These are phyloP conservation scores for Trypanosoma congolense DNA, from an alignment of 208 protist species.

Conservation along the genomic window DNA sequence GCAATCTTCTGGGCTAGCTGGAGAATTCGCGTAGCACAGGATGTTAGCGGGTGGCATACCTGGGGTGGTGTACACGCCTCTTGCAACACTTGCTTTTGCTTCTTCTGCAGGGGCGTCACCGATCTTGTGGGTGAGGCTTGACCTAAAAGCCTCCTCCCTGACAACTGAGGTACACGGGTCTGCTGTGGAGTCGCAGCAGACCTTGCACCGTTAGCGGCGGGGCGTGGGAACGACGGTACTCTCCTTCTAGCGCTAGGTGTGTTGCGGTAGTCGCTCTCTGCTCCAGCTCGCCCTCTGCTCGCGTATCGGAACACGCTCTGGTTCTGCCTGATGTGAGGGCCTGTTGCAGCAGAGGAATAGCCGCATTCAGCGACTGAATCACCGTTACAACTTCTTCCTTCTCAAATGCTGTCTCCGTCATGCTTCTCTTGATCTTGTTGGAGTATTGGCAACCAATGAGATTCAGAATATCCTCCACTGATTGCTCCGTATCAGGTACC, in stretches of 20 bases:
- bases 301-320: neutral
- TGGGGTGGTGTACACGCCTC: too few relatives aligned
- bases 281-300: neutral
- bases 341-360: slow-evolving; percentile 11
- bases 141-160: neutral
- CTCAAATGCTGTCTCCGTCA: neutral
- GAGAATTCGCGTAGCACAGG: slow-evolving; percentile 5
- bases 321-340: slow-evolving; percentile 3
- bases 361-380: slow-evolving; percentile 11
- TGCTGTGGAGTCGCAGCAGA: neutral
- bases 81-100: neutral
- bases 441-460: slow-evolving; percentile 12
- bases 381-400: slow-evolving; percentile 8
- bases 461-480: slow-evolving; percentile 12
- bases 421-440: neutral
- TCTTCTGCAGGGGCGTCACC: neutral
- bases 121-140: neutral
- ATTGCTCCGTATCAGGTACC: slow-evolving; percentile 10
- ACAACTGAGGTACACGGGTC: neutral
- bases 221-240: neutral
- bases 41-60: neutral
- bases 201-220: slow-evolving; percentile 3
- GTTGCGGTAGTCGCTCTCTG: neutral
- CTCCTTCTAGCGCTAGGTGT: neutral
- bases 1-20: slow-evolving; percentile 3